Conservation (phyloP, 768 basidiomycete genomes). For the Exsudoporus frostii region DNA sequence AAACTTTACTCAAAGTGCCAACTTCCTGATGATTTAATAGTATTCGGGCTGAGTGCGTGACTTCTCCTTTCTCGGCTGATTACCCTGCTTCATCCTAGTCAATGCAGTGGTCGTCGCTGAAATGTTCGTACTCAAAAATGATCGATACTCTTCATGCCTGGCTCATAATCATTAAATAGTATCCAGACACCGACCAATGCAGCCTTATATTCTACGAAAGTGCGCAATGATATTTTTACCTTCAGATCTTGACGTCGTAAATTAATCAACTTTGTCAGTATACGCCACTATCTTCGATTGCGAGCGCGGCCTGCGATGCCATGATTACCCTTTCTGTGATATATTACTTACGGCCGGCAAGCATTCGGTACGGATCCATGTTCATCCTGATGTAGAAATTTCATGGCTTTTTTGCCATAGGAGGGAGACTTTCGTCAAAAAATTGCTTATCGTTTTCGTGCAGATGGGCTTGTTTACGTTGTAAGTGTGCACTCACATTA, state of each 20-base stretch:
- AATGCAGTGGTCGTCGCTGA: neutral
- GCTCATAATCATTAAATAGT: neutral
- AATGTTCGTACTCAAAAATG: conserved; percentile 1
- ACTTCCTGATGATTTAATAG: neutral
- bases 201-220: neutral
- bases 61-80: neutral
- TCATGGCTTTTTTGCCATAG: neutral
- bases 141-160: neutral
- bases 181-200: neutral
- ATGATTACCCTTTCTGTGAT: conserved; percentile 10
- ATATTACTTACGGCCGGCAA: conserved; percentile 10
- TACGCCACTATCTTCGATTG: neutral
- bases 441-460: conserved; percentile 6
- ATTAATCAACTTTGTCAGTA: neutral
- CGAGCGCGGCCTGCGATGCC: conserved; percentile 6
- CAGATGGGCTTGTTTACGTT: conserved; percentile 14
- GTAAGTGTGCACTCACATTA: neutral
- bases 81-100: neutral
- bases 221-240: neutral
- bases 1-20: neutral
- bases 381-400: neutral
- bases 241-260: neutral
- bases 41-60: conserved; percentile 7
- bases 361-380: neutral
- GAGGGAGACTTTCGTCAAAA: conserved; percentile 3